These are phyloP conservation scores for Orobanche coerulescens DNA, from an alignment of 257 asterid genomes.

Conservation along the genomic window DNA sequence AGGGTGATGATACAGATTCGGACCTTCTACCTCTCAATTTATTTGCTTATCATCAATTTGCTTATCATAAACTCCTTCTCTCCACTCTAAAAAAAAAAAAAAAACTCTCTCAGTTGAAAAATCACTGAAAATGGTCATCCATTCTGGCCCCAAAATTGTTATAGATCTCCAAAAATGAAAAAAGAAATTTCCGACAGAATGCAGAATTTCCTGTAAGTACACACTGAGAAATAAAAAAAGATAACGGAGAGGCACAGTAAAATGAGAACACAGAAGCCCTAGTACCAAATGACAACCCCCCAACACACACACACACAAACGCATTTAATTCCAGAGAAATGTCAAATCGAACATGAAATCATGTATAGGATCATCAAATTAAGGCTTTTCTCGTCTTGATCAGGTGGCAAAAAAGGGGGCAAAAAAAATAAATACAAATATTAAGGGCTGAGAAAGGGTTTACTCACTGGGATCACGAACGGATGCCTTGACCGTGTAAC, in stretches of 20 bases:
- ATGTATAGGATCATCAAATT: neutral
- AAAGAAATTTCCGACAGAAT: neutral
- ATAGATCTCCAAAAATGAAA: no score
- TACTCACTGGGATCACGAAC: conserved; percentile 29
- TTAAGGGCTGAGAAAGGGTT: neutral
- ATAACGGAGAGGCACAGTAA: neutral
- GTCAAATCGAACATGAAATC: neutral
- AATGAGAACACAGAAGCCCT: neutral
- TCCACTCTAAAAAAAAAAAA: no score
- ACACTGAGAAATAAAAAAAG: no score
- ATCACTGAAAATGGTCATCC: neutral
- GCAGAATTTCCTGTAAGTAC: neutral
- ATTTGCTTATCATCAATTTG: conserved; percentile 1
- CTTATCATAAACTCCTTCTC: neutral
- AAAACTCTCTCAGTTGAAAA: neutral
- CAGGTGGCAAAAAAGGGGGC: neutral
- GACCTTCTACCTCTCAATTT: no score
- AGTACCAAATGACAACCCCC: neutral
- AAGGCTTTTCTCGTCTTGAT: neutral
- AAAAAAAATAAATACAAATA: neutral
- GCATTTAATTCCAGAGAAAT: neutral
- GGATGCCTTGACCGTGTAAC: conserved; percentile 31
- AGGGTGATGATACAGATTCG: no score
- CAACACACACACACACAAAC: neutral
- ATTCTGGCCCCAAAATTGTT: neutral